Evolutionary conservation across 192 early-diverging fungal genomes (phyloP), one percentile per base, ranked within the genome.

Genomic region (Chytriomyces confervae): DNA sequence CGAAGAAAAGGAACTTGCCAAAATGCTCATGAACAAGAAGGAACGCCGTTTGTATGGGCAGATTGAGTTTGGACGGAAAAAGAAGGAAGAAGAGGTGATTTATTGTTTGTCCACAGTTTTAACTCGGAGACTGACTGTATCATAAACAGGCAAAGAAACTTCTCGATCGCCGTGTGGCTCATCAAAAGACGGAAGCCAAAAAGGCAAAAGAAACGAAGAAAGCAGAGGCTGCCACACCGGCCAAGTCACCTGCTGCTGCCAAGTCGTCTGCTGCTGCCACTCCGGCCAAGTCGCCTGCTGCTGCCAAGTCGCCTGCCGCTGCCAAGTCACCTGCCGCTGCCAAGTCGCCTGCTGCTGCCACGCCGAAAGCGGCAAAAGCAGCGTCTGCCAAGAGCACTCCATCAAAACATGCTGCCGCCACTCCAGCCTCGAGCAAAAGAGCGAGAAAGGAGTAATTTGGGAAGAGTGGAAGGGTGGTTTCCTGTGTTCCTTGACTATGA

Each of bases 1-100:
- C 27, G 93, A 96, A 83, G 64, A 75, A 50, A 80, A 84, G 78
- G 94, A 94, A 78, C 78, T 96, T 79, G 87, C 89, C 61, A 93
- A 87, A 78, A 93, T 94, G 69, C 94, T 96, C 94, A 96, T 96
- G 94, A 87, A 84, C 47, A 93, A 93, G 84, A 93, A 91, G 81
- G 91, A 96, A 71, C 87, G 88, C 78, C 92, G 90, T 69, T 79
- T 96, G 63, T 95, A 94, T 79, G 84, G 84, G 72, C 90, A 92
- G 84, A 94, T 96, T 75, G 85, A 94, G 76, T 90, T 89, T 63
- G 88, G 91, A 46, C 91, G 91, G 72, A 80, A 93, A 64, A 84
- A 90, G 82, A 92, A 92, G 82, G 84, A 85, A 45, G 91, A 86
- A 62, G 90, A 92, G 82, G 92, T 82, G 46, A 75, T 75, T 75